These are phyloP conservation scores for Fusarium graminum DNA, from an alignment of 2,329 filamentous ascomycete species.

Conservation along the genomic window DNA sequence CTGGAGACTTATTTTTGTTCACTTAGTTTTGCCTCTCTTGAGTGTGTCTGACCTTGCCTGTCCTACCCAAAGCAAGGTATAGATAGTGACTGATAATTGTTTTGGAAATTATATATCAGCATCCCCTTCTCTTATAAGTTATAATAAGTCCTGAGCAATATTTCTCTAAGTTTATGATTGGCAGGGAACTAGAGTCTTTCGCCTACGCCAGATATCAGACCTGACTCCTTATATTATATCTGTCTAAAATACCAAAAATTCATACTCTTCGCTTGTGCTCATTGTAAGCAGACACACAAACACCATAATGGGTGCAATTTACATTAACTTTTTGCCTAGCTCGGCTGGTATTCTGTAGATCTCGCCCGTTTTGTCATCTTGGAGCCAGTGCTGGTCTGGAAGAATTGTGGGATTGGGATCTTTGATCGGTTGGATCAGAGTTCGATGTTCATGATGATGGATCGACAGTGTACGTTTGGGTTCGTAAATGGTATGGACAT, in stretches of 20 bases:
- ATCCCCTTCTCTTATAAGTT: too few relatives aligned
- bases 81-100: too few relatives aligned
- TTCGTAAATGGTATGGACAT: slow-evolving; percentile 43
- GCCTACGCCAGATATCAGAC: too few relatives aligned
- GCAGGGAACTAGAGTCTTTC: too few relatives aligned
- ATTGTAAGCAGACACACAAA: neutral
- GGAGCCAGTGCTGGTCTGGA: slow-evolving; percentile 43
- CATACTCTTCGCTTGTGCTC: slow-evolving; percentile 17
- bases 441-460: slow-evolving; percentile 43
- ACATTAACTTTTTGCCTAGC: slow-evolving; percentile 34
- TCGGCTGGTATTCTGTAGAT: slow-evolving; percentile 47
- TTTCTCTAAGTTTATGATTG: too few relatives aligned
- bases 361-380: slow-evolving; percentile 45
- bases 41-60: too few relatives aligned
- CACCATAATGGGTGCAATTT: neutral
- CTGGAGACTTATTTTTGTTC: too few relatives aligned
- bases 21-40: too few relatives aligned
- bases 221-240: neutral
- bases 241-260: neutral
- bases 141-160: too few relatives aligned
- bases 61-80: too few relatives aligned
- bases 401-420: slow-evolving; percentile 42
- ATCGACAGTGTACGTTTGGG: slow-evolving; percentile 42
- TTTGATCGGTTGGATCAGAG: slow-evolving; percentile 43
- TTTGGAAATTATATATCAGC: too few relatives aligned